Evolutionary conservation across 805 yeast genomes (phyloP).

Genomic region (Candida suzukii): DNA sequence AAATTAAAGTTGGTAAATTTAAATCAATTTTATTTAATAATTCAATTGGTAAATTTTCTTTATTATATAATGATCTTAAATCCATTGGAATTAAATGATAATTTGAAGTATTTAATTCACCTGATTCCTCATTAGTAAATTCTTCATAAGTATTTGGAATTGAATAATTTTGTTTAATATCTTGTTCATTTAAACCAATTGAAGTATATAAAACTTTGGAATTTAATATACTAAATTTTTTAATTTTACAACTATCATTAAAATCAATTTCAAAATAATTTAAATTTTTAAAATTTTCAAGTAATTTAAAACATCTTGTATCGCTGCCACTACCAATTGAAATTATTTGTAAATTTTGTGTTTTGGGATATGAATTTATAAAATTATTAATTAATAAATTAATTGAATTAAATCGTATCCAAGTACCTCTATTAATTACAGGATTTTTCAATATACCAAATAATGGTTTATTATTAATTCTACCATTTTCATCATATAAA

Average conservation of each 20-base stretch:
- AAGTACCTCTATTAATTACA: constrained; percentile 66
- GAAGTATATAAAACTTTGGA: constrained; percentile 22
- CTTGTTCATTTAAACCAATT: constrained; percentile 16
- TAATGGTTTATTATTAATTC: neutral
- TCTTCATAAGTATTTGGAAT: constrained; percentile 9
- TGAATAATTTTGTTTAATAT: neutral
- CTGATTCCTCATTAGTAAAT: constrained; percentile 21
- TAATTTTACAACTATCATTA: constrained; percentile 42
- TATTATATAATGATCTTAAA: constrained; percentile 30
- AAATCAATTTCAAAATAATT: constrained; percentile 61
- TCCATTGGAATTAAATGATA: constrained; percentile 55
- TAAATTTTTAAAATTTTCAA: constrained; percentile 22
- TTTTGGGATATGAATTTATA: constrained; percentile 18
- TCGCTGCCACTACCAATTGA: constrained; percentile 83
- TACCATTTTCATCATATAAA: constrained; percentile 10
- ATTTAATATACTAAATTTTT: constrained; percentile 39
- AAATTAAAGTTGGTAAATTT: constrained; percentile 47
- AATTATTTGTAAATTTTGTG: constrained; percentile 40
- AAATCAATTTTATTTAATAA: constrained; percentile 19
- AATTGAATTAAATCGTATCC: constrained; percentile 48
- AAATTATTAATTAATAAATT: constrained; percentile 40
- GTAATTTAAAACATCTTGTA: constrained; percentile 53
- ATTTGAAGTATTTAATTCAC: constrained; percentile 27
- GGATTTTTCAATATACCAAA: constrained; percentile 38
- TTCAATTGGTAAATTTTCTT: neutral